Conservation (phyloP, 306 rosid species). For the Inga leiocalycina region DNA sequence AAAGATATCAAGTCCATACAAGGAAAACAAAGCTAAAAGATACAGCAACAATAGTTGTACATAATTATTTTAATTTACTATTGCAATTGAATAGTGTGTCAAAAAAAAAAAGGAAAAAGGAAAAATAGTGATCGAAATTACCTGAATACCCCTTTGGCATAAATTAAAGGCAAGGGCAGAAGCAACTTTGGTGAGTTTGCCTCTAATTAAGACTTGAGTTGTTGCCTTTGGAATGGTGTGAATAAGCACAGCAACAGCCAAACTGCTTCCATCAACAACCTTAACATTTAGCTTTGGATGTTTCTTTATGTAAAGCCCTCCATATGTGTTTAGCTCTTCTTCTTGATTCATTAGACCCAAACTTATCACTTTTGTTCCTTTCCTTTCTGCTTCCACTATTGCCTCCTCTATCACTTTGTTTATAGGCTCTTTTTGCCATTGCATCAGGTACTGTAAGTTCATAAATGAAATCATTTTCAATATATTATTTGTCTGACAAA, state of each 20-base stretch:
- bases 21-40: not conserved
- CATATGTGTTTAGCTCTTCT: conserved; percentile 64
- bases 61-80: no score
- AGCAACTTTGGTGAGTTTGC: conserved; percentile 73
- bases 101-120: no score
- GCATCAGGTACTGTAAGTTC: conserved; percentile 30
- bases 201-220: conserved; percentile 62
- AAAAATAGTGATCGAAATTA: conserved; percentile 3
- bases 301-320: conserved; percentile 51
- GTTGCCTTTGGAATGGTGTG: conserved; percentile 64
- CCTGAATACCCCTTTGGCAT: conserved; percentile 61
- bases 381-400: conserved; percentile 44
- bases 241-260: conserved; percentile 59
- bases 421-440: conserved; percentile 37
- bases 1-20: not conserved
- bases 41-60: no score
- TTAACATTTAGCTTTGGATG: conserved; percentile 59
- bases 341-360: conserved; percentile 59
- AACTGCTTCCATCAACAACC: conserved; percentile 79
- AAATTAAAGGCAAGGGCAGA: conserved; percentile 56
- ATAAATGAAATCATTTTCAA: not conserved
- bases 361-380: conserved; percentile 49
- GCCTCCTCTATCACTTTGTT: conserved; percentile 52
- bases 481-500: no score
- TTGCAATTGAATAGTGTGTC: not conserved